Conservation (phyloP, 805 yeast genomes). For the Candida gorgasii region DNA sequence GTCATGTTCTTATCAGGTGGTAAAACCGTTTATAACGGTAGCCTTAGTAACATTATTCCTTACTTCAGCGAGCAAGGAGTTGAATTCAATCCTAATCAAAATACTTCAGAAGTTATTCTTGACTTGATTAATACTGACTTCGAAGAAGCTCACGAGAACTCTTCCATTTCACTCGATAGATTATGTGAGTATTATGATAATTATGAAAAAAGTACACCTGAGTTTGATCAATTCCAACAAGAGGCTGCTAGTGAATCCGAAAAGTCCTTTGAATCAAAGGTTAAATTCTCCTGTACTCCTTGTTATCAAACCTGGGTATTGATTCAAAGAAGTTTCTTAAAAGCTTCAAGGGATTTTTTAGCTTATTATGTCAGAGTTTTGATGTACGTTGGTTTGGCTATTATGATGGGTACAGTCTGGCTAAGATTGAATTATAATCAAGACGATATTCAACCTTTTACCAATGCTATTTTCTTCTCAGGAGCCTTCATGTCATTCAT, state of each 20-base stretch:
- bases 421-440: constrained; percentile 28
- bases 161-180: background rate
- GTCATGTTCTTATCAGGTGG: constrained; percentile 25
- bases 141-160: background rate
- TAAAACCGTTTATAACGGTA: constrained; percentile 22
- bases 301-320: constrained; percentile 20
- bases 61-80: constrained; percentile 23
- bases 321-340: constrained; percentile 26
- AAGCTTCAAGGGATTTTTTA: constrained; percentile 35
- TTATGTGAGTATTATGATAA: constrained; percentile 2
- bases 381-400: constrained; percentile 42
- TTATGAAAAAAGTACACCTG: background rate
- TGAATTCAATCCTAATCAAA: constrained; percentile 20
- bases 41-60: constrained; percentile 12
- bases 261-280: constrained; percentile 1
- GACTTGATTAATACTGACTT: constrained; percentile 32
- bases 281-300: constrained; percentile 1
- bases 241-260: background rate
- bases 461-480: constrained; percentile 39
- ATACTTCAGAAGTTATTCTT: constrained; percentile 29
- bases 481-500: constrained; percentile 49
- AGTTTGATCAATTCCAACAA: background rate
- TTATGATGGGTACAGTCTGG: constrained; percentile 41
- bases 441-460: constrained; percentile 33
- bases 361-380: constrained; percentile 37